Evolutionary conservation across 352 stramenopile genomes (phyloP), one percentile per base, ranked within the genome.

Genomic region (Aphanomyces astaci): DNA sequence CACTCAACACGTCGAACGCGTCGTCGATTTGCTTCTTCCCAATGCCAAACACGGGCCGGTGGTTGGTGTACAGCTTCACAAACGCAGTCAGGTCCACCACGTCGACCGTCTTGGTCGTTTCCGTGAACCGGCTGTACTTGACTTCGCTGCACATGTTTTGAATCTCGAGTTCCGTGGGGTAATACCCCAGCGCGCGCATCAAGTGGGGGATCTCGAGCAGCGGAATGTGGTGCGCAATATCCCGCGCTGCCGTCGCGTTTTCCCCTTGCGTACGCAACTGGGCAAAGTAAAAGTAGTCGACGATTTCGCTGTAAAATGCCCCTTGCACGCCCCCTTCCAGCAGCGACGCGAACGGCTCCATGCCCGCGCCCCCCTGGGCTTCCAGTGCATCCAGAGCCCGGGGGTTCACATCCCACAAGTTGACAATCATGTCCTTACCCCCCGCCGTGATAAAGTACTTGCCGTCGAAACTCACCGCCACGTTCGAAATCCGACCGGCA

Each of bases 201-300:
- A 98, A 83, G 59, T 96, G 95, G 10, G 93, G 90, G 36, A 98
- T 90, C 72, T 98, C 92, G 3, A 73, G 69, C 52, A 97, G 54
- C 9, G 88, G 86, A 56, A 98, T 91, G 62, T 74, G 54, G 19
- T 80, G 70, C 32, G 82, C 84, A 57, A 92, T 88, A 51, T 84
- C 75, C 2, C 93, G 79, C 25, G 76, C 75, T 10, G 75, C 71
- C 17, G 87, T 97, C 10, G 87, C 83, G 65, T 92, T 82, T 62
- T 98, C 93, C 24, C 93, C 92, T 56, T 97, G 89, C 36, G 90
- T 79, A 19, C 93, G 85, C 17, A 98, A 78, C 72, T 98, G 88
- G 2, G 86, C 86, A 64, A 97, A 92, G 73, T 97, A 98, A 72
- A 98, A 98, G 75, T 96, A 98, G 71, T 98, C 90, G 32, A 97